These are phyloP conservation scores for Leccinum variabile DNA, from an alignment of 1,284 basidiomycete genomes.

Conservation along the genomic window DNA sequence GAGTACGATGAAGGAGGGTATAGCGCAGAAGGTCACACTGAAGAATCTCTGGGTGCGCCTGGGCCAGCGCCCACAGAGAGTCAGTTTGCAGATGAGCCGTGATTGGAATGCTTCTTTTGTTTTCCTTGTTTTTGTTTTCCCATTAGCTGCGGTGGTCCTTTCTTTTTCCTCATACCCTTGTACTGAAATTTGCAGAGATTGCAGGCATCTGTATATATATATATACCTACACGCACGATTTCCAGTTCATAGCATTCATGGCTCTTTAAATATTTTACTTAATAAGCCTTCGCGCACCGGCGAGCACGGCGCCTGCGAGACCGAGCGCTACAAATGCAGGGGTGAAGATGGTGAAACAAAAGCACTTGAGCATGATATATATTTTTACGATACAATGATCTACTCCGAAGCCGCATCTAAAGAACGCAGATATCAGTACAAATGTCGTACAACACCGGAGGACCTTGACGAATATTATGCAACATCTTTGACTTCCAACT, in stretches of 20 bases:
- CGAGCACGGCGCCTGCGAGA: neutral
- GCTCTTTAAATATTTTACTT: neutral
- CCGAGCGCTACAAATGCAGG: too few relatives aligned
- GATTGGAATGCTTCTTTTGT: neutral
- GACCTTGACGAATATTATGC: neutral
- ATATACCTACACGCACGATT: neutral
- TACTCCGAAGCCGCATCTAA: neutral
- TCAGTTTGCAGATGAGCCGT: slow-evolving; percentile 39
- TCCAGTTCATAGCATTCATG: neutral
- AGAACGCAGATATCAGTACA: neutral
- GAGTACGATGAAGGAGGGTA: slow-evolving; percentile 14
- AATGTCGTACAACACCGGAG: neutral
- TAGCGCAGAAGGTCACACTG: slow-evolving; percentile 5
- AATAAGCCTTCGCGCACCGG: neutral
- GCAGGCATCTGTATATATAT: neutral
- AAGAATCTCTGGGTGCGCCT: slow-evolving; percentile 25
- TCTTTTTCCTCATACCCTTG: neutral
- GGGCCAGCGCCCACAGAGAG: slow-evolving; percentile 45
- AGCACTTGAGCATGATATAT: neutral
- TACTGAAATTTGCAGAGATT: neutral
- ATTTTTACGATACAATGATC: neutral
- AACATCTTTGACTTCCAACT: neutral
- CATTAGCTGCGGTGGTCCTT: neutral
- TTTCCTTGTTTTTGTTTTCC: neutral
- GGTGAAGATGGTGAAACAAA: neutral